phyloP scores from a whole-genome alignment of 2,329 filamentous ascomycete genomes.

The Exophiala sideris region DNA sequence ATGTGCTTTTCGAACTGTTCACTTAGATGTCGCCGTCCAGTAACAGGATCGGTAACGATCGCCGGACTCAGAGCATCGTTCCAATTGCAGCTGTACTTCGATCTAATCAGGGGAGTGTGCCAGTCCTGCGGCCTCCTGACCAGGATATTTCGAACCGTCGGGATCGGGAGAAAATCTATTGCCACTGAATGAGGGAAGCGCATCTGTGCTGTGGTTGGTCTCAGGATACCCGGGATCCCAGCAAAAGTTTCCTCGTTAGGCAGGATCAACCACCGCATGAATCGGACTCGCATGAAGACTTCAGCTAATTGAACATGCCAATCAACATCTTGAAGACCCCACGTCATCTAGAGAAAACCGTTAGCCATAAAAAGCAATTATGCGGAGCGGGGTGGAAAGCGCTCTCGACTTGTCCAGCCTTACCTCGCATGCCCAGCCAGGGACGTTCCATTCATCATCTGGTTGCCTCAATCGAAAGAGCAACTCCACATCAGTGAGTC shows the following conservation, averaged over 20 bases:
- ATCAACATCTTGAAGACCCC: not conserved
- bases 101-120: not conserved
- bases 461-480: not conserved
- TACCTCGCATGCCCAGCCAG: constrained; percentile 1
- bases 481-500: not conserved
- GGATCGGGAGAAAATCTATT: constrained; percentile 1
- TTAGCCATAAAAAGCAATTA: not conserved
- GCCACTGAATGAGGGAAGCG: not conserved
- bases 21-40: not conserved
- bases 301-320: not conserved
- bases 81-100: not conserved
- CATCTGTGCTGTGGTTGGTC: constrained; percentile 1
- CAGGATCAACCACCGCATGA: constrained; percentile 1
- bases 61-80: not conserved
- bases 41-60: not conserved
- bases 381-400: not conserved
- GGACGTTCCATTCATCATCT: not conserved
- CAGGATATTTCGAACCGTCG: not conserved
- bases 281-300: not conserved
- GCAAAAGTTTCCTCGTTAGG: not conserved
- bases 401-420: not conserved
- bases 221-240: constrained; percentile 1
- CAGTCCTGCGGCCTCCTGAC: not conserved
- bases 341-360: not conserved
- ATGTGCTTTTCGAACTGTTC: not conserved